Conservation (phyloP, 2,329 filamentous ascomycete genomes). For the Aureobasidium melanogenum region DNA sequence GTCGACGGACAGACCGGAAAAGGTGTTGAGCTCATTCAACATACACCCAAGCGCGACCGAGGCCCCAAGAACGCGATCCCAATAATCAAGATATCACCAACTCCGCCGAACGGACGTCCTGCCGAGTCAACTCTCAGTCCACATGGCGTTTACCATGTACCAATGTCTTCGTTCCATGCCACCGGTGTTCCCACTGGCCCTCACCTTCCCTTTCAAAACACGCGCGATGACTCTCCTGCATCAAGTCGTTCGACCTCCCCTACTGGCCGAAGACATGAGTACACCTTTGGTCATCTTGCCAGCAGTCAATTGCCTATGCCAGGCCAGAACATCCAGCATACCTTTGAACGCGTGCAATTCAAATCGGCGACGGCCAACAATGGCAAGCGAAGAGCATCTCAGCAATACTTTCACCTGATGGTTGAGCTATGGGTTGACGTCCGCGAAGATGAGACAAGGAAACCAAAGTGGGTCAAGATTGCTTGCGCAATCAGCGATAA, state of each 20-base stretch:
- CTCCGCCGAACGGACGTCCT: slow-evolving; percentile 43
- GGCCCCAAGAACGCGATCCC: slow-evolving; percentile 67
- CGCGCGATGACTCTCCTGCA: background rate
- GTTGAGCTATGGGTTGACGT: slow-evolving; percentile 73
- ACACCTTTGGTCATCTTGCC: slow-evolving; percentile 6
- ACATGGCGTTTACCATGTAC: slow-evolving; percentile 24
- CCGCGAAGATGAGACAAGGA: slow-evolving; percentile 33
- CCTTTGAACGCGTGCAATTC: slow-evolving; percentile 87
- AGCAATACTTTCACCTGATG: slow-evolving; percentile 88
- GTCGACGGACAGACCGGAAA: slow-evolving; percentile 70
- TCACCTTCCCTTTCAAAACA: slow-evolving; percentile 34
- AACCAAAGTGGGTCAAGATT: slow-evolving; percentile 58
- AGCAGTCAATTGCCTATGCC: slow-evolving; percentile 17
- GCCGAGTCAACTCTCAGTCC: slow-evolving; percentile 29
- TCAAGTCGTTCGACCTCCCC: slow-evolving; percentile 14
- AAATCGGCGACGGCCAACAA: slow-evolving; percentile 93
- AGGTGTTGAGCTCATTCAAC: slow-evolving; percentile 74
- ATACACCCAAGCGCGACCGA: slow-evolving; percentile 86
- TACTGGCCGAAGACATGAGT: slow-evolving; percentile 3
- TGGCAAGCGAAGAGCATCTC: slow-evolving; percentile 77
- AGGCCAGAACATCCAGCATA: slow-evolving; percentile 39
- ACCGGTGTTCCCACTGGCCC: slow-evolving; percentile 28
- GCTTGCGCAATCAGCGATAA: slow-evolving; percentile 65
- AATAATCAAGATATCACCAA: slow-evolving; percentile 61
- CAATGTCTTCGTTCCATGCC: slow-evolving; percentile 31